These are phyloP conservation scores for Mrakia frigida DNA, from an alignment of 768 basidiomycete genomes.

Conservation along the genomic window DNA sequence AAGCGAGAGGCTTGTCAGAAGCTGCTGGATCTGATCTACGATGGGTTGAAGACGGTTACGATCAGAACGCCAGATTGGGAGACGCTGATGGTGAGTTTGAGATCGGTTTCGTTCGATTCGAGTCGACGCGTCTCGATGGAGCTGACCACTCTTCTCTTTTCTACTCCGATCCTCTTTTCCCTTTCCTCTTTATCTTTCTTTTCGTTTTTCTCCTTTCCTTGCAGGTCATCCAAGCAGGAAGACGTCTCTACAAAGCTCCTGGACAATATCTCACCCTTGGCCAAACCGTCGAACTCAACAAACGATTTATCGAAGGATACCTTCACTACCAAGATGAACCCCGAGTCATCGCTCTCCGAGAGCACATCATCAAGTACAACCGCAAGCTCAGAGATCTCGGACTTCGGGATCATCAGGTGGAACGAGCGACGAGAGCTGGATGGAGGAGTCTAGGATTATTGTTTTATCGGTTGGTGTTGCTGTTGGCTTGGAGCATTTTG, in stretches of 20 bases:
- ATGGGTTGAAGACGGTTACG: conserved; percentile 91
- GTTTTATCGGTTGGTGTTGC: conserved; percentile 69
- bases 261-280: conserved; percentile 88
- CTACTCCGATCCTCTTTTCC: too few relatives aligned
- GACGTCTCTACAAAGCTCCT: conserved; percentile 87
- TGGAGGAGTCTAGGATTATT: conserved; percentile 79
- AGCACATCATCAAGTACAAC: conserved; percentile 82
- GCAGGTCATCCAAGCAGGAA: conserved; percentile 90
- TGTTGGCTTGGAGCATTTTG: conserved; percentile 73
- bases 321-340: conserved; percentile 88
- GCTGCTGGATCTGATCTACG: conserved; percentile 84
- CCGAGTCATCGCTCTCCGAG: conserved; percentile 70
- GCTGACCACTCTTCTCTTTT: too few relatives aligned
- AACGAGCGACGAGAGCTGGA: conserved; percentile 72
- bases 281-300: conserved; percentile 91
- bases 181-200: too few relatives aligned
- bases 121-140: too few relatives aligned
- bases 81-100: conserved; percentile 75
- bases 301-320: conserved; percentile 88
- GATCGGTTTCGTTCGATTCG: too few relatives aligned
- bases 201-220: conserved; percentile 15
- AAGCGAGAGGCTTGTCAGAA: conserved; percentile 87
- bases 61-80: conserved; percentile 94
- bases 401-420: conserved; percentile 91
- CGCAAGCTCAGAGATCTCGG: conserved; percentile 81